Evolutionary conservation across 83 land plant species (phyloP).

Genomic region (Picea mariana): DNA sequence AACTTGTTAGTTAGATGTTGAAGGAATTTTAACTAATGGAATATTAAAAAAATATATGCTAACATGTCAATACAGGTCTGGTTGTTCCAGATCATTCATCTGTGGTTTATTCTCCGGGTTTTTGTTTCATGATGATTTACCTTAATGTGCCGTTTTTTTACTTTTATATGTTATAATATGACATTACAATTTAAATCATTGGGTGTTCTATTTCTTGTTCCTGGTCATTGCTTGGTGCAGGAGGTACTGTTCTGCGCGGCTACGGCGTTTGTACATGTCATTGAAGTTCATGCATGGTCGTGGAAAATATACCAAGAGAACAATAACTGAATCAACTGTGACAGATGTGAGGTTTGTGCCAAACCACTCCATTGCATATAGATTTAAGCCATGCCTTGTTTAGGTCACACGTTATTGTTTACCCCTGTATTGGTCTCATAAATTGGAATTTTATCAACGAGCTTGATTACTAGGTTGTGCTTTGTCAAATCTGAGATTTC

Average conservation of each 20-base stretch:
- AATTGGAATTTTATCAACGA: too few relatives aligned
- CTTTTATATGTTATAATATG: background rate
- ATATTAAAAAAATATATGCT: background rate
- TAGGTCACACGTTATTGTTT: background rate
- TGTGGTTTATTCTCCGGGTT: background rate
- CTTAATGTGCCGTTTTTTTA: background rate
- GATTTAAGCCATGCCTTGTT: background rate
- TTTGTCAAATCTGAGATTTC: background rate
- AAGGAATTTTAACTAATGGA: background rate
- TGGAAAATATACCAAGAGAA: slow-evolving; percentile 67
- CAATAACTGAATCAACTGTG: slow-evolving; percentile 67
- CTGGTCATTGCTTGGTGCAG: slow-evolving; percentile 34
- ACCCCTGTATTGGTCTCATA: background rate
- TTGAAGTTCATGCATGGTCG: slow-evolving; percentile 98
- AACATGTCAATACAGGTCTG: background rate
- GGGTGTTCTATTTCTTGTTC: background rate
- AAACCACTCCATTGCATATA: background rate
- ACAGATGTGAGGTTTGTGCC: slow-evolving; percentile 80
- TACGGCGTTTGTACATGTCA: slow-evolving; percentile 90
- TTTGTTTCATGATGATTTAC: background rate
- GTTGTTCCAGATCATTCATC: background rate
- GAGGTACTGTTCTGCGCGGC: slow-evolving; percentile 88
- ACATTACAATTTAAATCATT: background rate
- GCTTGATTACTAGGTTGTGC: background rate
- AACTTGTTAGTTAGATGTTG: background rate